phyloP scores from a whole-genome alignment of 768 basidiomycete genomes.

The Psilocybe tampanensis region DNA sequence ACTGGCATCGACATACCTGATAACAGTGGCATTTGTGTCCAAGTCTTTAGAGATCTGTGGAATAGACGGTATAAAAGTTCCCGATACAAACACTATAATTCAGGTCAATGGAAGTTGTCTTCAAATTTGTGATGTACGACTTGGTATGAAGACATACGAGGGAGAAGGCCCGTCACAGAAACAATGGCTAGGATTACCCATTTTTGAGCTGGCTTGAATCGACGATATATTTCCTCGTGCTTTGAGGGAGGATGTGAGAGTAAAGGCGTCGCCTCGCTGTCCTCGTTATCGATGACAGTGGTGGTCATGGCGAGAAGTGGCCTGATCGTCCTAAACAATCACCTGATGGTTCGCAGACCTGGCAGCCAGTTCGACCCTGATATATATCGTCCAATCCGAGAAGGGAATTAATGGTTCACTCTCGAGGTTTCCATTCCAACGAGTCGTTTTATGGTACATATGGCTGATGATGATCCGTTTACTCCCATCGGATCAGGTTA shows the following conservation, averaged over 20 bases:
- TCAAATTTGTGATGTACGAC: background rate
- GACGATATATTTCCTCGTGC: constrained; percentile 19
- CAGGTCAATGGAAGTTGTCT: background rate
- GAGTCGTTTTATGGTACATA: no score
- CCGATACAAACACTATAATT: constrained; percentile 18
- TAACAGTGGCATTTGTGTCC: constrained; percentile 19
- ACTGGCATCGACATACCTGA: constrained; percentile 25
- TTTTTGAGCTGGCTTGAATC: constrained; percentile 19
- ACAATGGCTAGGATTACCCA: constrained; percentile 17
- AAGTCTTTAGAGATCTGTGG: constrained; percentile 27
- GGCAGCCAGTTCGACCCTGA: background rate
- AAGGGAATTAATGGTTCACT: no score
- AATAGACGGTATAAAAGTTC: constrained; percentile 28
- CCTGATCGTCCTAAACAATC: no score
- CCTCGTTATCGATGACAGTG: background rate
- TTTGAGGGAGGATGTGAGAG: background rate
- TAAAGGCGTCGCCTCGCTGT: constrained; percentile 12
- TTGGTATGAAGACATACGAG: constrained; percentile 14
- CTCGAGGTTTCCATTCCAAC: no score
- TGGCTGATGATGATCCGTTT: no score
- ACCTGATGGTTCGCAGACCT: no score
- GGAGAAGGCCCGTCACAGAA: constrained; percentile 15
- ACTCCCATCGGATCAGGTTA: no score
- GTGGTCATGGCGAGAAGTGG: background rate
- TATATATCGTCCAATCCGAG: background rate